Conservation (phyloP, 208 protist species). For the Wallacemonas sp. region DNA sequence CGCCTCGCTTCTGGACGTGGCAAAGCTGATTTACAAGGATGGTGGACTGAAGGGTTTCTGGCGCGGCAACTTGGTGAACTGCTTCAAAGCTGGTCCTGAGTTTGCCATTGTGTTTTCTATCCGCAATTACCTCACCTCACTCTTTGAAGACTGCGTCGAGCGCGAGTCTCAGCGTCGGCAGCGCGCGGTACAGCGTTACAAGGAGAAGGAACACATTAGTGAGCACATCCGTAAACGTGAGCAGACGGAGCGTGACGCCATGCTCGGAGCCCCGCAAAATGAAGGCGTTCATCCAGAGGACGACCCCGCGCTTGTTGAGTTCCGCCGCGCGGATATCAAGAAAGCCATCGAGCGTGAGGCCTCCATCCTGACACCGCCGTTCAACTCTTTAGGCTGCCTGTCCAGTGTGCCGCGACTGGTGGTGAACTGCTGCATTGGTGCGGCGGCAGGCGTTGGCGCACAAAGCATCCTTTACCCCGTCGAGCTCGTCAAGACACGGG, state of each 20-base stretch:
- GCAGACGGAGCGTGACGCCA: conserved; percentile 31
- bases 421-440: conserved; percentile 85
- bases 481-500: conserved; percentile 91
- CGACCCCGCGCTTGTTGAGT: not conserved
- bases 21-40: conserved; percentile 72
- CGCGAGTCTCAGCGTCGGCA: conserved; percentile 42
- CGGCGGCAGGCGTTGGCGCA: conserved; percentile 77
- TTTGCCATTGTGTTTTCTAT: conserved; percentile 90
- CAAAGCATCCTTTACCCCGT: conserved; percentile 88
- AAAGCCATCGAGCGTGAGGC: conserved; percentile 32
- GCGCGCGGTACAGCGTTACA: conserved; percentile 7
- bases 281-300: conserved; percentile 6
- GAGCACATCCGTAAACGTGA: conserved; percentile 26
- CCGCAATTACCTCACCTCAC: conserved; percentile 67
- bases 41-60: conserved; percentile 81
- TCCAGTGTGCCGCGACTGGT: conserved; percentile 55
- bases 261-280: conserved; percentile 23
- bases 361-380: conserved; percentile 59
- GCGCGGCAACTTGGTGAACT: conserved; percentile 90
- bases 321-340: conserved; percentile 11
- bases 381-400: conserved; percentile 43
- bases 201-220: conserved; percentile 23
- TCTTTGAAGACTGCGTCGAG: conserved; percentile 80
- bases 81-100: conserved; percentile 89
- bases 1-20: conserved; percentile 61